Conservation (phyloP, 306 rosid species). For the Abrus precatorius region DNA sequence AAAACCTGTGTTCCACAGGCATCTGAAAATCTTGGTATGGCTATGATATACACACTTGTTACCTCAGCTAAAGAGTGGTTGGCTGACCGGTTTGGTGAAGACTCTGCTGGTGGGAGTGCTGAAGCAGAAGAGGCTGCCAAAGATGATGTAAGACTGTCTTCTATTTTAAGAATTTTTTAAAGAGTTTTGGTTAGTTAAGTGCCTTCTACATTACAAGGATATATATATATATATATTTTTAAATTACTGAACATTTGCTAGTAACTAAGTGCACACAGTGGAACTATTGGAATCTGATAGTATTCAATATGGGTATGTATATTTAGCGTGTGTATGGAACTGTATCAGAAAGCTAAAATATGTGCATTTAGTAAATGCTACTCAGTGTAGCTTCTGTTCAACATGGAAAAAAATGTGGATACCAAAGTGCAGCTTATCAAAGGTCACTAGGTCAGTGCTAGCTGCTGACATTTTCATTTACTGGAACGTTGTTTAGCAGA, state of each 20-base stretch:
- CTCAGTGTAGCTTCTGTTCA: no score
- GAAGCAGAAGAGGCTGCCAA: conserved; percentile 90
- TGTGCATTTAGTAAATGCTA: no score
- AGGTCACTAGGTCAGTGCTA: no score
- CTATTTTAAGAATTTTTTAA: conserved; percentile 34
- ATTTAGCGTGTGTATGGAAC: not conserved
- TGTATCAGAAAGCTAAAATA: no score
- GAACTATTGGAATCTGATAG: conserved; percentile 16
- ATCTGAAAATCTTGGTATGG: conserved; percentile 99
- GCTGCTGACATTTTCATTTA: no score
- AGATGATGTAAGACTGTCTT: conserved; percentile 72
- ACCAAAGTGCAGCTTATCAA: no score
- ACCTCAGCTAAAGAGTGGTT: conserved; percentile 97
- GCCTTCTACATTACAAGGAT: conserved; percentile 31
- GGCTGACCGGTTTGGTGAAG: conserved; percentile 76
- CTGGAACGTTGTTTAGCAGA: no score
- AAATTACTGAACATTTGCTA: conserved; percentile 17
- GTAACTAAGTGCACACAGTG: conserved; percentile 13
- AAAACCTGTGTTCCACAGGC: conserved; percentile 69
- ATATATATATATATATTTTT: not conserved
- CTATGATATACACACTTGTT: conserved; percentile 97
- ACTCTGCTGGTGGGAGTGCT: conserved; percentile 57
- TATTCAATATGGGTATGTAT: not conserved
- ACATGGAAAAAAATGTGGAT: no score
- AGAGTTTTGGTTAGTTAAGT: conserved; percentile 12